Percentiles rank a stretch among this genome's conserved stretches.
Conservation (phyloP, 2,329 filamentous ascomycete species). For the Botrytis hyacinthi region DNA sequence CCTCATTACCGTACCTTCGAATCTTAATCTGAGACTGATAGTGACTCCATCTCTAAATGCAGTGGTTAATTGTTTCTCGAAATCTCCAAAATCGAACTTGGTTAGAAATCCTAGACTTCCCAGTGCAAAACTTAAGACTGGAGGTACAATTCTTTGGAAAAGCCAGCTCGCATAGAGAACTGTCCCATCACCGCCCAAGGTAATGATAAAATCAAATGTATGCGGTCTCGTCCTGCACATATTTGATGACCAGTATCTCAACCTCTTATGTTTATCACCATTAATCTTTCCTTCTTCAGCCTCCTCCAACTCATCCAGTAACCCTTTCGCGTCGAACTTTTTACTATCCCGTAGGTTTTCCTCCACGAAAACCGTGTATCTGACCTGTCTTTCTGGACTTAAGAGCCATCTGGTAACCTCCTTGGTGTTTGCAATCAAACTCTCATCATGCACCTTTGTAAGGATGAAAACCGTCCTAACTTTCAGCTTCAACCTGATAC, state of each 20-base stretch:
- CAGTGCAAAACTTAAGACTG: constrained; percentile 85
- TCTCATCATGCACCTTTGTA: constrained; percentile 86
- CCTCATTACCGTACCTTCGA: constrained; percentile 93
- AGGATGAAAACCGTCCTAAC: constrained; percentile 83
- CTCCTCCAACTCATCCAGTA: constrained; percentile 60
- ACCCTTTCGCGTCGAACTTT: constrained; percentile 68
- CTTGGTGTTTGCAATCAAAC: constrained; percentile 72
- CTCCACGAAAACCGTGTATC: constrained; percentile 82
- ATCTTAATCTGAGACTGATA: constrained; percentile 81
- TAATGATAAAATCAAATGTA: constrained; percentile 90
- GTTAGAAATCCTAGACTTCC: constrained; percentile 94
- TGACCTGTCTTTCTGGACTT: constrained; percentile 61
- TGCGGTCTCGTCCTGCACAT: constrained; percentile 78
- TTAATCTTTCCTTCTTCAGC: constrained; percentile 43
- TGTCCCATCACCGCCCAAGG: constrained; percentile 92
- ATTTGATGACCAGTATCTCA: constrained; percentile 80
- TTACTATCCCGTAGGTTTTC: constrained; percentile 68
- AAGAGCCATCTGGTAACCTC: constrained; percentile 81
- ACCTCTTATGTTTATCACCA: constrained; percentile 43
- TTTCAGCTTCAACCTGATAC: constrained; percentile 76
- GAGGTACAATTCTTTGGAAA: constrained; percentile 92
- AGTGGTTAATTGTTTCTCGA: constrained; percentile 63
- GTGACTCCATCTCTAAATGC: constrained; percentile 83
- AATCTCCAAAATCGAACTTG: constrained; percentile 87
- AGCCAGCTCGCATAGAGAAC: constrained; percentile 96